Base-by-base conservation (phyloP, 371 early-diverging fungal species). In the Syncephalastrum contaminatum region DNA sequence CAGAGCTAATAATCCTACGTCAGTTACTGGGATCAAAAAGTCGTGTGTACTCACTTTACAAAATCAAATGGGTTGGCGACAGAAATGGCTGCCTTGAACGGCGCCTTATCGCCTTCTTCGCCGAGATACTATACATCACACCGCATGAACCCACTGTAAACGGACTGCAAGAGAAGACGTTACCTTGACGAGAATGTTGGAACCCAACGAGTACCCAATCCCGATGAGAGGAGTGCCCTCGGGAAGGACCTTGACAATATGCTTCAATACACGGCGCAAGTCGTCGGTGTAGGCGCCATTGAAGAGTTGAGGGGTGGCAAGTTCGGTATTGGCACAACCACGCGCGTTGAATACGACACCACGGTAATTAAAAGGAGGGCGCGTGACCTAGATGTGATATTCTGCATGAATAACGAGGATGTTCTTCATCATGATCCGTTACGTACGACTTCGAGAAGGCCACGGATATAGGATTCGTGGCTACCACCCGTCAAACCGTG, bases 401-500 rank as follows among this genome's bases (percentile, higher is more conserved):
- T 47, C 10, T 24, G n/a, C 27, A 42, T 39, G 18, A 20, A 21
- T 20, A 46, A 16, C 5, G 6, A 5, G 12, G 43, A 13, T 20
- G 16, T 12, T 15, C 2, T 30, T 8, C 27, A 41, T 19, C 7
- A 12, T 43, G 18, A 2, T 21, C 30, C 36, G 45, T 60, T 41
- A 1, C 64, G 77, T 64, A 89, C 77, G 42, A 73, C 70, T 65
- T 86, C 80, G 21, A 90, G 80, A 6, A 94, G 54, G 8, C 85
- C 79, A 10, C 88, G 86, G 43, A 96, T 88, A 62, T 96, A 96
- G 5, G 87, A 81, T 66, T 96, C 95, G 67, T 90, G 88, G 41
- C 86, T 75, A 36, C 95, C 94, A 22, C 97, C 97, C 0, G 94
- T 94, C 53, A 97, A 71, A 6, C 97, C 96, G 71, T 94, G 95